phyloP scores from a whole-genome alignment of 768 basidiomycete species.

The Phanerochaete sordida region DNA sequence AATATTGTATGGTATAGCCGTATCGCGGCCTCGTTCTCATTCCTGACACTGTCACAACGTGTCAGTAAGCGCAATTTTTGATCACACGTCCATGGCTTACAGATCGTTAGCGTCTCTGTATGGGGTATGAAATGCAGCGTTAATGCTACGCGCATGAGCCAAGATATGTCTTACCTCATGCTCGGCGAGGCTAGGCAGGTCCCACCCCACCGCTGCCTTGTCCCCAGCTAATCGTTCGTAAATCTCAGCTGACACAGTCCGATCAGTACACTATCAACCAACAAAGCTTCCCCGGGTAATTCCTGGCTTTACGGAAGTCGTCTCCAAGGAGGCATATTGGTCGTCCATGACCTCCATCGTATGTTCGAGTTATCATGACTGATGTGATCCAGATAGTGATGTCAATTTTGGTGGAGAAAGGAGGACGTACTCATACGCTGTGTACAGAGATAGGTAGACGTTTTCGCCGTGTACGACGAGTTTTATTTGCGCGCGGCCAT shows the following conservation, averaged over 20 bases:
- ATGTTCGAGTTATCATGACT: slow-evolving; percentile 35
- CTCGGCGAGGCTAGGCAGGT: too few species aligned
- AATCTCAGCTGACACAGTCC: slow-evolving; percentile 38
- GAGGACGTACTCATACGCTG: neutral
- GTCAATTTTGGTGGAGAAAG: neutral
- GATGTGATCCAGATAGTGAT: slow-evolving; percentile 37
- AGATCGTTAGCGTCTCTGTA: slow-evolving; percentile 45
- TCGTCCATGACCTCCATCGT: slow-evolving; percentile 26
- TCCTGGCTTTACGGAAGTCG: slow-evolving; percentile 32
- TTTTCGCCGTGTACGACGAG: slow-evolving; percentile 26
- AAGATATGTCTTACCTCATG: slow-evolving; percentile 34
- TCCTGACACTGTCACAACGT: slow-evolving; percentile 75
- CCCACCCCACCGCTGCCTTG: neutral
- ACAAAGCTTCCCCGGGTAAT: slow-evolving; percentile 46
- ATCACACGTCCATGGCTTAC: neutral
- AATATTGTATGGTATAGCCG: slow-evolving; percentile 34
- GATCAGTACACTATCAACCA: slow-evolving; percentile 45
- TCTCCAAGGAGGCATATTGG: slow-evolving; percentile 41
- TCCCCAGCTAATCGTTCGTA: too few species aligned
- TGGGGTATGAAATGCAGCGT: slow-evolving; percentile 63
- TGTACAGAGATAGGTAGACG: slow-evolving; percentile 41
- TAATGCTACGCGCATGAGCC: slow-evolving; percentile 72
- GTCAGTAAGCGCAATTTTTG: slow-evolving; percentile 3
- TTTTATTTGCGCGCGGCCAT: too few species aligned
- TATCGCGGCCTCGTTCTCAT: slow-evolving; percentile 76